Percentiles rank a stretch among this genome's conserved stretches.
phyloP scores from a whole-genome alignment of 441 rosid species.

The Erodium texanum region DNA sequence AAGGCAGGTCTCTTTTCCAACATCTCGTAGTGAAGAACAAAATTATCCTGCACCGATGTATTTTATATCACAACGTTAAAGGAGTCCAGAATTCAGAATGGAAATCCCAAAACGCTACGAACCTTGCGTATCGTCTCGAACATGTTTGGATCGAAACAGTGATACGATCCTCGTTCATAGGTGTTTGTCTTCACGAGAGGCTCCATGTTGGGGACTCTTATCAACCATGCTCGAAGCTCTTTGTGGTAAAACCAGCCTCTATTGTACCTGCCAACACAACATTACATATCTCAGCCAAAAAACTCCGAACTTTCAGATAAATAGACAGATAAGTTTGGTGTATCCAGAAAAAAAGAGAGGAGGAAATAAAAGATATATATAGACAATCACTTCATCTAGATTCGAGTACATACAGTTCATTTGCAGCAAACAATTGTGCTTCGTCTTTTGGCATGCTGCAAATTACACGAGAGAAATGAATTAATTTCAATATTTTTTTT shows the following conservation, averaged over 20 bases:
- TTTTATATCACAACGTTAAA: background rate
- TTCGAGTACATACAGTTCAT: slow-evolving; percentile 73
- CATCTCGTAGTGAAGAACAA: slow-evolving; percentile 67
- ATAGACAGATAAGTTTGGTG: background rate
- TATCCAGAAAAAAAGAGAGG: too few relatives aligned
- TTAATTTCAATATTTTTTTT: slow-evolving; percentile 4
- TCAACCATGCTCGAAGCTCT: slow-evolving; percentile 70
- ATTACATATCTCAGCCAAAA: slow-evolving; percentile 13
- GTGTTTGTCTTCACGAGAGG: slow-evolving; percentile 74
- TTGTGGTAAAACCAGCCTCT: slow-evolving; percentile 93
- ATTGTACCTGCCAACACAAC: slow-evolving; percentile 41
- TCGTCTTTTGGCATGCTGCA: slow-evolving; percentile 98
- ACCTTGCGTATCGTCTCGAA: slow-evolving; percentile 80
- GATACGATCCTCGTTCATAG: slow-evolving; percentile 83
- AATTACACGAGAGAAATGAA: slow-evolving; percentile 6
- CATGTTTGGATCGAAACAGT: slow-evolving; percentile 72
- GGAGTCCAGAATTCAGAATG: background rate
- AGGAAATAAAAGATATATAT: background rate
- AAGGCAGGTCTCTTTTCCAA: slow-evolving; percentile 76
- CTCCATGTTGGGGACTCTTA: slow-evolving; percentile 59
- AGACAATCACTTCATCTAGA: background rate
- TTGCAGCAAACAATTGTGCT: slow-evolving; percentile 82
- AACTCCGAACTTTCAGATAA: background rate
- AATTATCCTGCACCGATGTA: slow-evolving; percentile 50
- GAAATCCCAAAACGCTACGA: background rate